These are phyloP conservation scores for Bipolaris zeicola DNA, from an alignment of 2,329 filamentous ascomycete species.

Conservation along the genomic window DNA sequence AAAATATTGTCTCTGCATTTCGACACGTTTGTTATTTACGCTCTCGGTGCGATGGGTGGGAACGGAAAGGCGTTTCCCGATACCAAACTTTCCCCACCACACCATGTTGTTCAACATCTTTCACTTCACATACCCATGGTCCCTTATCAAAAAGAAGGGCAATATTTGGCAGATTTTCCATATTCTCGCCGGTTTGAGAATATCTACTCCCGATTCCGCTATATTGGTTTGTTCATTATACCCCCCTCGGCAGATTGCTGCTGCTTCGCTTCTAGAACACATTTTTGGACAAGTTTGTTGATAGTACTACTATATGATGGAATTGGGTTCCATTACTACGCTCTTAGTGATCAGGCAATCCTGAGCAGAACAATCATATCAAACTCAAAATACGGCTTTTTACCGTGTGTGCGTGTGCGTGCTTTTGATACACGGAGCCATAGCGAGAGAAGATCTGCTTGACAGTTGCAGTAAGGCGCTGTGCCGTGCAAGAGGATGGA, in stretches of 20 bases:
- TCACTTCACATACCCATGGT: constrained; percentile 3
- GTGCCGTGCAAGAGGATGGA: constrained; percentile 1
- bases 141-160: constrained; percentile 7
- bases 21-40: constrained; percentile 15
- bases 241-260: constrained; percentile 3
- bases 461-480: background rate
- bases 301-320: constrained; percentile 7
- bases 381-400: background rate
- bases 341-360: constrained; percentile 4
- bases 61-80: constrained; percentile 6
- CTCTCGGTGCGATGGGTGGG: constrained; percentile 15
- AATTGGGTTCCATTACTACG: constrained; percentile 8
- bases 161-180: background rate
- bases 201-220: background rate
- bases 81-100: constrained; percentile 5
- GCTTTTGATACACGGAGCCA: background rate
- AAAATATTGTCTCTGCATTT: constrained; percentile 15
- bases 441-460: background rate
- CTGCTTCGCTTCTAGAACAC: constrained; percentile 15
- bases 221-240: constrained; percentile 17
- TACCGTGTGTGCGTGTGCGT: background rate
- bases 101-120: constrained; percentile 1
- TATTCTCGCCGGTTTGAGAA: constrained; percentile 1
- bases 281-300: constrained; percentile 12
- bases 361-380: background rate